Conservation (phyloP, 805 yeast genomes). For the Kockiozyma suomiensis region DNA sequence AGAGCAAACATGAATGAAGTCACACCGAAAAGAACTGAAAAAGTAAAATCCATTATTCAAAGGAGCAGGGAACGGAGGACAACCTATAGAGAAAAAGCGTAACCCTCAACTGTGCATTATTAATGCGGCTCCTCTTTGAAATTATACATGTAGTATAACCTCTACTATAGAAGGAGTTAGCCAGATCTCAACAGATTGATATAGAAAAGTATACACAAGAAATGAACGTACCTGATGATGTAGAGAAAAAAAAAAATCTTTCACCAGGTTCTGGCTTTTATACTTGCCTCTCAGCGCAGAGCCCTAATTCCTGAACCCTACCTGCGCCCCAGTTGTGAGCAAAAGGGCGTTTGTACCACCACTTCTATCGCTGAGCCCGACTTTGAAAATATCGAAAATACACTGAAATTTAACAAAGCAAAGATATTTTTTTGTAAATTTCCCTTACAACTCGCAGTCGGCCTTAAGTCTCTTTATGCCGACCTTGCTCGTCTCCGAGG, state of each 20-base stretch:
- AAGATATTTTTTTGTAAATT: too few relatives aligned
- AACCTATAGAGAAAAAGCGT: conserved; percentile 27
- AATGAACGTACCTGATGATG: conserved; percentile 34
- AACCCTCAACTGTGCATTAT: conserved; percentile 35
- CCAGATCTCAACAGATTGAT: background rate
- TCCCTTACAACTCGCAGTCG: too few relatives aligned
- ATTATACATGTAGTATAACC: conserved; percentile 36
- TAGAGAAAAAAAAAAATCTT: conserved; percentile 26
- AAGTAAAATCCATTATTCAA: conserved; percentile 22
- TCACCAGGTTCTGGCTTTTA: background rate
- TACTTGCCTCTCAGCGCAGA: background rate
- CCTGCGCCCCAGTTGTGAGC: background rate
- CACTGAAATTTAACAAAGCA: too few relatives aligned
- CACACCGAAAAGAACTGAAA: conserved; percentile 30
- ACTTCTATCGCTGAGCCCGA: too few relatives aligned
- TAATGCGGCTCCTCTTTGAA: conserved; percentile 35
- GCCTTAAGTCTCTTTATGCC: too few relatives aligned
- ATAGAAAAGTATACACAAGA: background rate
- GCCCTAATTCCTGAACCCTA: conserved; percentile 14
- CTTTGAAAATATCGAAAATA: too few relatives aligned
- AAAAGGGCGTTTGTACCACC: too few relatives aligned
- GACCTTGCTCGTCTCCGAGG: background rate
- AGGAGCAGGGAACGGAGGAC: conserved; percentile 37
- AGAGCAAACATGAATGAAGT: conserved; percentile 11
- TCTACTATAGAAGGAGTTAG: conserved; percentile 32